phyloP scores from a whole-genome alignment of 2,329 filamentous ascomycete genomes.

The Verticillium klebahnii region DNA sequence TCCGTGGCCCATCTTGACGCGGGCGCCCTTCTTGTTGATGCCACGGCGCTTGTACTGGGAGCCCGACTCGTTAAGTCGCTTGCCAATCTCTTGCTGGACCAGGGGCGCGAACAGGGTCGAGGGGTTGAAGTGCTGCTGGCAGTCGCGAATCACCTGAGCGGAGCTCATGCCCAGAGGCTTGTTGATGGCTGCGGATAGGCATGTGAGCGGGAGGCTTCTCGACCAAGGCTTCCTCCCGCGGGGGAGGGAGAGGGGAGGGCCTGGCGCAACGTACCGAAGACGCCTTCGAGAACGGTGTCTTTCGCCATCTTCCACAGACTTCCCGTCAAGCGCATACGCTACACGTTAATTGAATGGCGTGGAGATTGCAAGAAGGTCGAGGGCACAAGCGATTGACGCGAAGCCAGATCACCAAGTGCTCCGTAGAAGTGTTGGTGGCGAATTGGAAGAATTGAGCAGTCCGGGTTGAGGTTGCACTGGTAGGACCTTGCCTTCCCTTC shows the following conservation, averaged over 20 bases:
- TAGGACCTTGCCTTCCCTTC: neutral
- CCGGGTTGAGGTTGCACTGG: neutral
- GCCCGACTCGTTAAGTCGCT: slow-evolving; percentile 51
- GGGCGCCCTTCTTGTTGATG: slow-evolving; percentile 52
- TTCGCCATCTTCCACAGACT: slow-evolving; percentile 46
- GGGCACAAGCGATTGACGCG: neutral
- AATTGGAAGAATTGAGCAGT: neutral
- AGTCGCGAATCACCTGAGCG: slow-evolving; percentile 83
- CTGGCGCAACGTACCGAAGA: slow-evolving; percentile 41
- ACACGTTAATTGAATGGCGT: neutral
- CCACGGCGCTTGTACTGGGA: slow-evolving; percentile 56
- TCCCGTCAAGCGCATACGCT: slow-evolving; percentile 24
- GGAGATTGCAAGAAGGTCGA: neutral
- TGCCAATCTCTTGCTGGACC: slow-evolving; percentile 58
- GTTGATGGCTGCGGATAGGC: slow-evolving; percentile 69
- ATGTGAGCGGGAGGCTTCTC: neutral
- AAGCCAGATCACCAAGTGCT: neutral
- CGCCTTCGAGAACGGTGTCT: slow-evolving; percentile 49
- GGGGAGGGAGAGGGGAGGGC: neutral
- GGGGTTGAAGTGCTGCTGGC: slow-evolving; percentile 78
- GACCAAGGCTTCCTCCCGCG: neutral
- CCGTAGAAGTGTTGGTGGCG: neutral
- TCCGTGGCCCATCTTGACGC: slow-evolving; percentile 93
- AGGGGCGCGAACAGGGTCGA: slow-evolving; percentile 76
- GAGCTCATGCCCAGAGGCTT: slow-evolving; percentile 87